These are phyloP conservation scores for Tetrapisispora fleetii DNA, from an alignment of 805 yeast genomes.

Conservation along the genomic window DNA sequence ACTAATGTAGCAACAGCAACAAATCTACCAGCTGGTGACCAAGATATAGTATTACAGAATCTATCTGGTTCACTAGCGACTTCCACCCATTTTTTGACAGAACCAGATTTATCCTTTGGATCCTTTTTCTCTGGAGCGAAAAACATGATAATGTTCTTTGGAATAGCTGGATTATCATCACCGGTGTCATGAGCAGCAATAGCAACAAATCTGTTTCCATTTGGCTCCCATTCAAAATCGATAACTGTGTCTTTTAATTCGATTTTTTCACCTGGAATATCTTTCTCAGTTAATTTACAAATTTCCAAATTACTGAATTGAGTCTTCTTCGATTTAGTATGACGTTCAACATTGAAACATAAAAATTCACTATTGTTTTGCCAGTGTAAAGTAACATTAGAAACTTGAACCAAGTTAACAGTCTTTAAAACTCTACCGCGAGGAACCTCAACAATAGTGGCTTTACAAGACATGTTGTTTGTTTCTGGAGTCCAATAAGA, in stretches of 20 bases:
- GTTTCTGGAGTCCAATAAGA: slow-evolving; percentile 97
- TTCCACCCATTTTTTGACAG: slow-evolving; percentile 46
- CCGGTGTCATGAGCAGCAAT: slow-evolving; percentile 51
- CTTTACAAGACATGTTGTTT: slow-evolving; percentile 88
- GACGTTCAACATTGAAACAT: slow-evolving; percentile 94
- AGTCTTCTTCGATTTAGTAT: slow-evolving; percentile 90
- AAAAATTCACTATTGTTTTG: slow-evolving; percentile 75
- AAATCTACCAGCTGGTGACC: slow-evolving; percentile 93
- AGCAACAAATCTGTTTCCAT: slow-evolving; percentile 73
- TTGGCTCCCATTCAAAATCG: slow-evolving; percentile 94
- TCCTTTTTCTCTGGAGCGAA: slow-evolving; percentile 66
- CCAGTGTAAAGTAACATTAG: slow-evolving; percentile 88
- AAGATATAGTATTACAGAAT: slow-evolving; percentile 60
- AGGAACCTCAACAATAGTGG: slow-evolving; percentile 80
- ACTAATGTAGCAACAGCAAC: slow-evolving; percentile 44
- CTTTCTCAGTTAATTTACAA: slow-evolving; percentile 78
- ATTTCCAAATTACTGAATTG: slow-evolving; percentile 85
- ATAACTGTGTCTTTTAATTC: slow-evolving; percentile 85
- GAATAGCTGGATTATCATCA: slow-evolving; percentile 50
- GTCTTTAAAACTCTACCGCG: slow-evolving; percentile 77
- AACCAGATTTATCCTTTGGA: slow-evolving; percentile 36
- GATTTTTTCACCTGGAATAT: slow-evolving; percentile 87
- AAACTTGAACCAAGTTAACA: slow-evolving; percentile 87
- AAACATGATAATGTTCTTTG: slow-evolving; percentile 61
- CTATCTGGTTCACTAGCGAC: slow-evolving; percentile 51